Evolutionary conservation across 805 yeast genomes (phyloP).

Genomic region (Zygotorulaspora chibaensis): DNA sequence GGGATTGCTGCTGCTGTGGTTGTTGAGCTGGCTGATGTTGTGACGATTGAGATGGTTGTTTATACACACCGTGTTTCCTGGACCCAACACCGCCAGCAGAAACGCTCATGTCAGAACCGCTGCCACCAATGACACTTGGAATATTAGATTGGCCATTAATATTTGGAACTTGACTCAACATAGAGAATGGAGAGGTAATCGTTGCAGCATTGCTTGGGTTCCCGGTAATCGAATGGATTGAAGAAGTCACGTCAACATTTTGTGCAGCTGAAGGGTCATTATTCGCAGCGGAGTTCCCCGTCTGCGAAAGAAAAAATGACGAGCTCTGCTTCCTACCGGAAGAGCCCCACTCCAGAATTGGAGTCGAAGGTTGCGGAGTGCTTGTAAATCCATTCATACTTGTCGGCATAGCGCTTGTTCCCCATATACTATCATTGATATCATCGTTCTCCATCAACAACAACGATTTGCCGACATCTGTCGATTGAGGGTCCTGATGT

Average conservation of each 20-base stretch:
- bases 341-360: conserved; percentile 32
- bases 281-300: conserved; percentile 7
- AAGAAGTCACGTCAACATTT: conserved; percentile 10
- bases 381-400: conserved; percentile 29
- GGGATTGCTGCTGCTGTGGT: conserved; percentile 14
- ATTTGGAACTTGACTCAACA: conserved; percentile 14
- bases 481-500: conserved; percentile 20
- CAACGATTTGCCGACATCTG: conserved; percentile 41
- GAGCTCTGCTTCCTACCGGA: conserved; percentile 25
- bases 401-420: conserved; percentile 31
- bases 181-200: conserved; percentile 37
- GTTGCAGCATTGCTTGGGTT: conserved; percentile 12
- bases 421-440: conserved; percentile 36
- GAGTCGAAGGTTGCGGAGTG: conserved; percentile 31
- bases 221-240: conserved; percentile 11
- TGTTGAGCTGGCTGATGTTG: conserved; percentile 32
- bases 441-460: conserved; percentile 40
- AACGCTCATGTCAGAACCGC: conserved; percentile 9
- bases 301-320: conserved; percentile 22
- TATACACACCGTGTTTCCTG: neutral
- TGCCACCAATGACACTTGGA: conserved; percentile 10
- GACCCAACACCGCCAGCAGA: neutral
- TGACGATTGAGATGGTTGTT: conserved; percentile 4
- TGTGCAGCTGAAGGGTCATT: conserved; percentile 6
- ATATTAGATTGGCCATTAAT: conserved; percentile 25